These are phyloP conservation scores for Coniochaeta prunicola DNA, from an alignment of 2,329 filamentous ascomycete genomes.

Conservation along the genomic window DNA sequence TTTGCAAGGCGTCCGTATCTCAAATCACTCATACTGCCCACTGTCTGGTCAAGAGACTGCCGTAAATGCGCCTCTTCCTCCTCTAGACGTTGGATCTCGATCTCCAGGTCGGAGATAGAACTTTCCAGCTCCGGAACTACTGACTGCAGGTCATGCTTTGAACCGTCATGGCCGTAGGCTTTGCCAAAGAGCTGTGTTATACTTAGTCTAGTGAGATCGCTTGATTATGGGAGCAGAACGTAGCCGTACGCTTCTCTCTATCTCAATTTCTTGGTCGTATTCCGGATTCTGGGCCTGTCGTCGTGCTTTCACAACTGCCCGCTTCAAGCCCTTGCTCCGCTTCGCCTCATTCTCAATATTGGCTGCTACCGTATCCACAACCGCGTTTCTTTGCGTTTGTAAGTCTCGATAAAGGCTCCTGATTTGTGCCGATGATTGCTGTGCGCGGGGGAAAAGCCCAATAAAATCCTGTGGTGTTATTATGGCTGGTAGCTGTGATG, in stretches of 20 bases:
- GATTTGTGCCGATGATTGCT: constrained; percentile 60
- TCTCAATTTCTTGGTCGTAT: constrained; percentile 55
- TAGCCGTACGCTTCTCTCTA: constrained; percentile 46
- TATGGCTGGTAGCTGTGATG: constrained; percentile 66
- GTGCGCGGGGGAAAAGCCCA: constrained; percentile 63
- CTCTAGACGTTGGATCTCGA: constrained; percentile 59
- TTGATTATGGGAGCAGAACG: constrained; percentile 1
- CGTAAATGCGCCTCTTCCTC: constrained; percentile 55
- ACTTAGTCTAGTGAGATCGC: constrained; percentile 5
- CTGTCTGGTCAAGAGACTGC: constrained; percentile 53
- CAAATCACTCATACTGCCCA: constrained; percentile 73
- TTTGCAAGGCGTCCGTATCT: constrained; percentile 72
- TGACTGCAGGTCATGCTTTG: constrained; percentile 53
- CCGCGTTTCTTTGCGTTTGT: constrained; percentile 62
- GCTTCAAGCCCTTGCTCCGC: constrained; percentile 49
- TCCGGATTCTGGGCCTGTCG: constrained; percentile 47
- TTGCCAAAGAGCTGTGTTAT: constrained; percentile 35
- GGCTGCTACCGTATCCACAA: constrained; percentile 58
- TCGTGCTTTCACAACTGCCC: constrained; percentile 47
- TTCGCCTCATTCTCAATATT: constrained; percentile 61
- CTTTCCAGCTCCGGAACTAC: constrained; percentile 63
- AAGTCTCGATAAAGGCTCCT: constrained; percentile 71
- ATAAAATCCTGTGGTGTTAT: constrained; percentile 70
- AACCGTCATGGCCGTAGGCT: constrained; percentile 44
- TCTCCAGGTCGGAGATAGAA: constrained; percentile 58